Percentiles rank a stretch among this genome's conserved stretches.
Evolutionary conservation across 441 rosid species (phyloP).

Genomic region (Kokia cookei): DNA sequence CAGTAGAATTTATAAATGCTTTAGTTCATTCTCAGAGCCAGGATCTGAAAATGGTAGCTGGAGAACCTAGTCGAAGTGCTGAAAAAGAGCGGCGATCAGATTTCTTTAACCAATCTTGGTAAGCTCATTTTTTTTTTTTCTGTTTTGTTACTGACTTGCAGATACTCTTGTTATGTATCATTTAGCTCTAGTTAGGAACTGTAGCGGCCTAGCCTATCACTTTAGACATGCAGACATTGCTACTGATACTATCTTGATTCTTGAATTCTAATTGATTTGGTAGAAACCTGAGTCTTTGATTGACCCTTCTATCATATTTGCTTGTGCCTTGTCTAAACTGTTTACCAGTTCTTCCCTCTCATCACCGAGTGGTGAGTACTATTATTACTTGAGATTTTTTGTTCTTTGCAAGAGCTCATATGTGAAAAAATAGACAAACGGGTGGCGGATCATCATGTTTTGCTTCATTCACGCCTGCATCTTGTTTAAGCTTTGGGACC

Average conservation of each 20-base stretch:
- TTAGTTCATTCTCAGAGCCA: slow-evolving; percentile 82
- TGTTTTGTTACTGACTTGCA: neutral
- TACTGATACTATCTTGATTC: neutral
- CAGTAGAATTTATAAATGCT: slow-evolving; percentile 88
- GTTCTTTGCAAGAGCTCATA: neutral
- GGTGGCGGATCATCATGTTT: neutral
- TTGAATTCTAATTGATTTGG: neutral
- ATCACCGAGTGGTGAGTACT: neutral
- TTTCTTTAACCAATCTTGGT: slow-evolving; percentile 97
- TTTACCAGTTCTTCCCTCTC: neutral
- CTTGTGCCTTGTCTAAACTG: neutral
- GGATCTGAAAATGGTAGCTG: slow-evolving; percentile 81
- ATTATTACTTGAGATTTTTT: neutral
- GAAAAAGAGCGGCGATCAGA: slow-evolving; percentile 84
- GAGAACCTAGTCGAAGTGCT: slow-evolving; percentile 76
- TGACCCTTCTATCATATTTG: neutral
- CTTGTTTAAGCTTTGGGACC: neutral
- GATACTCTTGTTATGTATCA: neutral
- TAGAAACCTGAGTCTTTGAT: neutral
- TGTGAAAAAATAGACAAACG: neutral
- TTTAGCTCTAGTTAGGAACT: neutral
- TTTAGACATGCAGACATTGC: neutral
- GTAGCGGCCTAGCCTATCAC: neutral
- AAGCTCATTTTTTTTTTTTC: slow-evolving; percentile 18
- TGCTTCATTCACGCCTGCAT: neutral